A percentile compares a stretch with the other conserved stretches of the same genome.
phyloP scores from a whole-genome alignment of 768 basidiomycete genomes.

The Suillus clintonianus region DNA sequence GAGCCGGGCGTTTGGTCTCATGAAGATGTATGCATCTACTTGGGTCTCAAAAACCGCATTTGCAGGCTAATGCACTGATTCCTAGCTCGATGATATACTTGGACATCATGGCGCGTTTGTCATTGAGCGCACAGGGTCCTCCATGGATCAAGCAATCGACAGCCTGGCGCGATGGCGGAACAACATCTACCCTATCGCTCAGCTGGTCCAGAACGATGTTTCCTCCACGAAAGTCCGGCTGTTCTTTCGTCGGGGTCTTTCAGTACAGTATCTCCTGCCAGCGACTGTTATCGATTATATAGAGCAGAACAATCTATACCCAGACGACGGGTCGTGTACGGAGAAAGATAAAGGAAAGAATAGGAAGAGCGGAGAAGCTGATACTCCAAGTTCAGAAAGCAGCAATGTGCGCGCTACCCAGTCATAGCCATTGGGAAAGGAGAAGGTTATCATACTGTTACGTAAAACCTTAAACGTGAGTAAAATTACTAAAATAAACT shows the following conservation, averaged over 20 bases:
- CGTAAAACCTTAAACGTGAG: not conserved
- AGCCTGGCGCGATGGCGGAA: conserved; percentile 71
- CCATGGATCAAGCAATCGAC: conserved; percentile 81
- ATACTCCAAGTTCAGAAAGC: not conserved
- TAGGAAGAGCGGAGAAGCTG: conserved; percentile 20
- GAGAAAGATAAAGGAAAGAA: conserved; percentile 42
- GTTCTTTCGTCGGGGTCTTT: conserved; percentile 77
- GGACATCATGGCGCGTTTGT: conserved; percentile 94
- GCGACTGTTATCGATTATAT: conserved; percentile 93
- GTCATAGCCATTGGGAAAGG: not conserved
- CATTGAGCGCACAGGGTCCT: conserved; percentile 91
- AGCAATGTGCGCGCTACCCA: not conserved
- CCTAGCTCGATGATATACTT: conserved; percentile 91
- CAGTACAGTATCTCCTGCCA: conserved; percentile 88
- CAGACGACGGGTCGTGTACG: conserved; percentile 50
- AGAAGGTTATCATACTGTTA: not conserved
- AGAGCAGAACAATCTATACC: conserved; percentile 76
- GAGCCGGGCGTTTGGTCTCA: conserved; percentile 98
- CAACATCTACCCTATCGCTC: conserved; percentile 90
- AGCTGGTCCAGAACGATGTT: conserved; percentile 96
- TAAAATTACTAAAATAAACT: not conserved
- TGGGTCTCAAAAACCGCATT: conserved; percentile 3
- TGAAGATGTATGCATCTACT: conserved; percentile 70
- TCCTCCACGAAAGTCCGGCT: conserved; percentile 91
- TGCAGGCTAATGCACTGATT: conserved; percentile 3